These are phyloP conservation scores for Catharanthus roseus DNA, from an alignment of 257 asterid species.

Conservation along the genomic window DNA sequence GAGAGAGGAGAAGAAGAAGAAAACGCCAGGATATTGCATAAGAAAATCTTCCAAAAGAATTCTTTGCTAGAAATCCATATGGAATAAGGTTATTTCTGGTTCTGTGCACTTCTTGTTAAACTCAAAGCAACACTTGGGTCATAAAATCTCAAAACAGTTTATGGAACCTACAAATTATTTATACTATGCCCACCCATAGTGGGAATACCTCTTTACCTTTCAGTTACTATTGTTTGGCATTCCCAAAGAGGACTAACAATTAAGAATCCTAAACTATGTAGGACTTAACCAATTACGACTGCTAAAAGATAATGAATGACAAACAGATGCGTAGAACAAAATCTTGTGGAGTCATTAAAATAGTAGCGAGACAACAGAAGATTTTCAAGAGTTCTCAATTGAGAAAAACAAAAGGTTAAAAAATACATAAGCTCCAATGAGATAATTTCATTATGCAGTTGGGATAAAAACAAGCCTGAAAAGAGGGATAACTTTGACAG, in stretches of 20 bases:
- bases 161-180: neutral
- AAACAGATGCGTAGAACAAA: neutral
- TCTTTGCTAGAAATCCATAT: neutral
- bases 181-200: neutral
- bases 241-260: neutral
- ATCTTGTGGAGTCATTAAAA: neutral
- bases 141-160: neutral
- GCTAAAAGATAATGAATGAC: neutral
- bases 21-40: neutral
- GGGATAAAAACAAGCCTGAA: constrained; percentile 3
- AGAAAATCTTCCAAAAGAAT: neutral
- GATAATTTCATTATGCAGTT: neutral
- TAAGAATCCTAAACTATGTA: neutral
- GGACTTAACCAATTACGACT: too few species aligned
- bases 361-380: neutral
- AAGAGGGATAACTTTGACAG: neutral
- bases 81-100: neutral
- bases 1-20: neutral
- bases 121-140: neutral
- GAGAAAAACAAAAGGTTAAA: neutral
- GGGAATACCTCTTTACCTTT: neutral
- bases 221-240: neutral
- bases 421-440: neutral
- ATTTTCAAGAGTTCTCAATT: neutral
- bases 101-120: neutral